These are phyloP conservation scores for Ceratorhiza oryzae-sativae DNA, from an alignment of 1,284 basidiomycete species.

Conservation along the genomic window DNA sequence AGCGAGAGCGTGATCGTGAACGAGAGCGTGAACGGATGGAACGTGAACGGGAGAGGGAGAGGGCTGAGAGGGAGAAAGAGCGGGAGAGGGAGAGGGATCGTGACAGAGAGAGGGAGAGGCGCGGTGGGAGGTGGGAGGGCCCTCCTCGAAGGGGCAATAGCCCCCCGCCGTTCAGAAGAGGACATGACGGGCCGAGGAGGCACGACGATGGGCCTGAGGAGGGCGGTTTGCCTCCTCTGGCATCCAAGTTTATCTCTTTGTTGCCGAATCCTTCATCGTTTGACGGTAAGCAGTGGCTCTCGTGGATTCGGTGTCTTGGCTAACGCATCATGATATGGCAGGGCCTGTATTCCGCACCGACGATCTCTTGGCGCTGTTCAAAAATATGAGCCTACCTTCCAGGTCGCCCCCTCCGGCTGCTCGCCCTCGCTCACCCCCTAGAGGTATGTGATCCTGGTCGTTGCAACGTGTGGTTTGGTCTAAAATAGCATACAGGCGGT, in stretches of 20 bases:
- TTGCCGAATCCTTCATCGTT: slow-evolving; percentile 75
- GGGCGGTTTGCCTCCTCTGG: slow-evolving; percentile 66
- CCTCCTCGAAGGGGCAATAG: slow-evolving; percentile 52
- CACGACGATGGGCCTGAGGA: slow-evolving; percentile 52
- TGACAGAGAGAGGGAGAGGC: slow-evolving; percentile 50
- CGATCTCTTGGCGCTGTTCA: slow-evolving; percentile 81
- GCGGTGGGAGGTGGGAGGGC: slow-evolving; percentile 51
- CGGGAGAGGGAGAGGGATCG: slow-evolving; percentile 53
- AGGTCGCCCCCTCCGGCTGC: slow-evolving; percentile 26
- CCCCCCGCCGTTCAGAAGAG: slow-evolving; percentile 34
- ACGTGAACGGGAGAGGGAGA: slow-evolving; percentile 57
- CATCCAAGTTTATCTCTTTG: slow-evolving; percentile 82
- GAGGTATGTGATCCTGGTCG: slow-evolving; percentile 38
- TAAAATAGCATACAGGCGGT: slow-evolving; percentile 53
- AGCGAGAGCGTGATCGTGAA: slow-evolving; percentile 51
- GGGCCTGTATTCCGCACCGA: slow-evolving; percentile 87
- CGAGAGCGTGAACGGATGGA: slow-evolving; percentile 52
- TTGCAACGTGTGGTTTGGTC: too few species aligned
- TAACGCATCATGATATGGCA: slow-evolving; percentile 49
- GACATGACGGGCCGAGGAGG: slow-evolving; percentile 35
- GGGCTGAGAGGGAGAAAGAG: slow-evolving; percentile 54
- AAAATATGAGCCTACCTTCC: slow-evolving; percentile 75
- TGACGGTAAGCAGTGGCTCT: slow-evolving; percentile 68
- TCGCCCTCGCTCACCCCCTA: slow-evolving; percentile 42
- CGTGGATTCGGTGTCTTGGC: slow-evolving; percentile 7